Evolutionary conservation across 1,139 yeast genomes (phyloP).

Genomic region (Saccharomyces hybrid): DNA sequence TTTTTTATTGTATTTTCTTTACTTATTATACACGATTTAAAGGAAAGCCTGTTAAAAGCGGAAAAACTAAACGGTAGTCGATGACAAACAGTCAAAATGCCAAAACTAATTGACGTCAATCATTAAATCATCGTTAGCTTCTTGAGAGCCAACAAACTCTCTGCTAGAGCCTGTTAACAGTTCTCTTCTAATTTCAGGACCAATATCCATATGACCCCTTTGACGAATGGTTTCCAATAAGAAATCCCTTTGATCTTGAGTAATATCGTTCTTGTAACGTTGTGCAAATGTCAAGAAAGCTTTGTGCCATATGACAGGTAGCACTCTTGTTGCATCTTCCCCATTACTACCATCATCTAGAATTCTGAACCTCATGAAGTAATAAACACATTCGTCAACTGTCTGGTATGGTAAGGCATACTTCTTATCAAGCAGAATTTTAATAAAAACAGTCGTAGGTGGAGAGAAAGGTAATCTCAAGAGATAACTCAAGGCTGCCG

Average conservation of each 20-base stretch:
- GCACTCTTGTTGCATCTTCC: constrained; percentile 44
- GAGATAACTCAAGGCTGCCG: constrained; percentile 85
- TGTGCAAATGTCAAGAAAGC: constrained; percentile 91
- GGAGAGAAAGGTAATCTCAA: constrained; percentile 81
- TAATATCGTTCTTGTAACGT: constrained; percentile 91
- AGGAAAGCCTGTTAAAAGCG: background rate
- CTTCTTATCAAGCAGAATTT: constrained; percentile 84
- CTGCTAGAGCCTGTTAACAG: constrained; percentile 70
- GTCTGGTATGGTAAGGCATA: constrained; percentile 97
- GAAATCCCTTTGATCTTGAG: constrained; percentile 95
- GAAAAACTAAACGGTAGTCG: background rate
- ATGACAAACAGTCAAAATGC: background rate
- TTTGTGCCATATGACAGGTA: constrained; percentile 97
- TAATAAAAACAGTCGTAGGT: constrained; percentile 82
- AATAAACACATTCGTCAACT: constrained; percentile 90
- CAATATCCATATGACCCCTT: constrained; percentile 80
- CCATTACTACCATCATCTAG: constrained; percentile 38
- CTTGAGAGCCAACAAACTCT: constrained; percentile 30
- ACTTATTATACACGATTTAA: background rate
- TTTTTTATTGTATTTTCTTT: background rate
- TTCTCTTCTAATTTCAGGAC: constrained; percentile 94
- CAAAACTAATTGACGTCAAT: constrained; percentile 22
- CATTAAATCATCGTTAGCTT: constrained; percentile 26
- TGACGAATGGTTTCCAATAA: constrained; percentile 84
- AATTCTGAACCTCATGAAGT: constrained; percentile 80